Conservation (phyloP, 768 basidiomycete species). For the Pleurotus citrinopileatus region DNA sequence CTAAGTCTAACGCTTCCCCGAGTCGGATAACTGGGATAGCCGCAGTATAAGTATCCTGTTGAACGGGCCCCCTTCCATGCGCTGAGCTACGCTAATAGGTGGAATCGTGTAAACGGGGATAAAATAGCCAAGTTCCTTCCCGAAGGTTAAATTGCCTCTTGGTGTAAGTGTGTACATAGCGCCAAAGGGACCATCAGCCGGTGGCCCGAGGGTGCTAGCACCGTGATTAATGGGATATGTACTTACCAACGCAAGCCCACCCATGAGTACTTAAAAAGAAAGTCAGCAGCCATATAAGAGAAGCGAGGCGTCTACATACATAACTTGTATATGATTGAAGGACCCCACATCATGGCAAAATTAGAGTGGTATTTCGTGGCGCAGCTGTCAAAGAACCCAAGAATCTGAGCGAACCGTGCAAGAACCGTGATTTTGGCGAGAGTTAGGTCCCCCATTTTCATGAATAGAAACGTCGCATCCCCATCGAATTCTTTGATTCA, state of each 20-base stretch:
- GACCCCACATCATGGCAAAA: conserved; percentile 4
- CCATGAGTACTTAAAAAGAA: too few species aligned
- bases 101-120: not conserved
- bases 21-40: not conserved
- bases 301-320: too few species aligned
- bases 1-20: not conserved
- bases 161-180: not conserved
- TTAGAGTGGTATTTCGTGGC: not conserved
- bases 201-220: not conserved
- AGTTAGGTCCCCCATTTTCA: too few species aligned
- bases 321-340: too few species aligned
- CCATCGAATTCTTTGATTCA: too few species aligned
- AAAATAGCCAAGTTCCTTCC: not conserved
- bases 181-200: not conserved
- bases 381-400: not conserved
- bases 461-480: too few species aligned
- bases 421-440: too few species aligned
- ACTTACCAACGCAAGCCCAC: too few species aligned
- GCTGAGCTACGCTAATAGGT: not conserved
- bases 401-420: too few species aligned
- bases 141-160: conserved; percentile 1
- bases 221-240: too few species aligned
- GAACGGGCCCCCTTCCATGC: too few species aligned
- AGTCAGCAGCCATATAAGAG: too few species aligned
- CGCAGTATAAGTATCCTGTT: not conserved